Evolutionary conservation across 2,329 filamentous ascomycete species (phyloP).

Genomic region (Fonsecaea pedrosoi): DNA sequence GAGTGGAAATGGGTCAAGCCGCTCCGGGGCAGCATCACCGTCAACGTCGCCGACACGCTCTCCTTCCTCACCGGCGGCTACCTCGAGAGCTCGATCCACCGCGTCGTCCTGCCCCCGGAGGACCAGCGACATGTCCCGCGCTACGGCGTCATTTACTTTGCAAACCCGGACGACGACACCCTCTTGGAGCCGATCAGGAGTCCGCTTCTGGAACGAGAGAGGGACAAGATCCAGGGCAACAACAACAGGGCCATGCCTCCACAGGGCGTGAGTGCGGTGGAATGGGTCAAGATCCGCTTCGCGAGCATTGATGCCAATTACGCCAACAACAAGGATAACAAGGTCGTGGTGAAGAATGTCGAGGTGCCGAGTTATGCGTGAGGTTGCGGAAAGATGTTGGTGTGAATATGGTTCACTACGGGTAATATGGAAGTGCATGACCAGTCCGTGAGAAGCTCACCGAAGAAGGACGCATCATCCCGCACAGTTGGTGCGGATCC

Average conservation of each 20-base stretch:
- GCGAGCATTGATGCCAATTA: slow-evolving; percentile 15
- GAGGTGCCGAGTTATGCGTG: slow-evolving; percentile 40
- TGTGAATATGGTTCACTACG: too few species aligned
- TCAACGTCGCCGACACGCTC: slow-evolving; percentile 59
- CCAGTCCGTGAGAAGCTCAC: too few species aligned
- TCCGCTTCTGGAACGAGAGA: slow-evolving; percentile 45
- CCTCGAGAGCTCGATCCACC: slow-evolving; percentile 57
- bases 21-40: slow-evolving; percentile 54
- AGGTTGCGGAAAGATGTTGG: slow-evolving; percentile 17
- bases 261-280: not conserved
- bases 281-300: slow-evolving; percentile 13
- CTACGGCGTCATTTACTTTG: slow-evolving; percentile 55
- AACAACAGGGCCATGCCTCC: slow-evolving; percentile 11
- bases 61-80: slow-evolving; percentile 57
- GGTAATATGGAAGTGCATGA: too few species aligned
- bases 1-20: slow-evolving; percentile 59
- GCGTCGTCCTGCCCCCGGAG: slow-evolving; percentile 56
- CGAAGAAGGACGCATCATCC: too few species aligned
- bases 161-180: slow-evolving; percentile 48
- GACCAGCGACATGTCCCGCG: slow-evolving; percentile 56
- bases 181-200: slow-evolving; percentile 44
- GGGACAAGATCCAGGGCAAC: slow-evolving; percentile 27
- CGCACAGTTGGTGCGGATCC: too few species aligned
- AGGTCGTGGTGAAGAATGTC: slow-evolving; percentile 14
- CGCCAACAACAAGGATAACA: slow-evolving; percentile 16